Conservation (phyloP, 148 eudicot species). For the Vaccinium darrowii region DNA sequence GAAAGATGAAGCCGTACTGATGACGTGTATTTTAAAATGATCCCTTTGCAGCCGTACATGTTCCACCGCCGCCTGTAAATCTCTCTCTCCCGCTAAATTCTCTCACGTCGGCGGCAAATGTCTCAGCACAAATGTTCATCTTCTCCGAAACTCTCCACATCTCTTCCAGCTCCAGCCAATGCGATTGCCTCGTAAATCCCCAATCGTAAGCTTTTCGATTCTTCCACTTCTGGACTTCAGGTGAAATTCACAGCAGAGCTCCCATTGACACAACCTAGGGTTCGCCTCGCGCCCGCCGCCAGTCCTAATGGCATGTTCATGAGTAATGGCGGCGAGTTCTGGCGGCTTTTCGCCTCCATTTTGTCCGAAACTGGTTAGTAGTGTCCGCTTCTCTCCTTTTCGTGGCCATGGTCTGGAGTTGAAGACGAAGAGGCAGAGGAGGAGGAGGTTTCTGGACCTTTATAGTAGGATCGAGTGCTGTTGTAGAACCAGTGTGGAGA, state of each 20-base stretch:
- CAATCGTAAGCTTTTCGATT: neutral
- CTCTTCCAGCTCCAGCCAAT: slow-evolving; percentile 16
- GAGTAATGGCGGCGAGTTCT: slow-evolving; percentile 52
- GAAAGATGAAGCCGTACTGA: neutral
- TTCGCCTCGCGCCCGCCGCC: neutral
- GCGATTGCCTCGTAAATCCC: neutral
- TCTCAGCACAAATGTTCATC: neutral
- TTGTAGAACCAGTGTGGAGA: slow-evolving; percentile 30
- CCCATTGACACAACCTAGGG: neutral
- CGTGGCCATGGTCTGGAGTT: slow-evolving; percentile 2
- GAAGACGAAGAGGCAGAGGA: slow-evolving; percentile 15
- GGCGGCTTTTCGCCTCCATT: slow-evolving; percentile 52
- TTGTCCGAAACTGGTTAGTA: slow-evolving; percentile 15
- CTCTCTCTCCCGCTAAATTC: neutral
- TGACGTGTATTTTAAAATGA: slow-evolving; percentile 14
- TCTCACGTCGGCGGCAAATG: neutral
- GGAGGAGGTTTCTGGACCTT: slow-evolving; percentile 19
- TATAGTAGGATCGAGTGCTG: slow-evolving; percentile 23
- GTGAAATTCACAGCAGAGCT: neutral
- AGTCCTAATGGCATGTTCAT: slow-evolving; percentile 21
- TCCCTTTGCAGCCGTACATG: neutral
- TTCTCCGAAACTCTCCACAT: neutral
- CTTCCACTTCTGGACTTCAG: neutral
- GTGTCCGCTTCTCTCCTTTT: slow-evolving; percentile 17
- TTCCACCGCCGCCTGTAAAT: too few relatives aligned